Conservation (phyloP, 139 green algal species). For the Tetradesmus lagerheimii region DNA sequence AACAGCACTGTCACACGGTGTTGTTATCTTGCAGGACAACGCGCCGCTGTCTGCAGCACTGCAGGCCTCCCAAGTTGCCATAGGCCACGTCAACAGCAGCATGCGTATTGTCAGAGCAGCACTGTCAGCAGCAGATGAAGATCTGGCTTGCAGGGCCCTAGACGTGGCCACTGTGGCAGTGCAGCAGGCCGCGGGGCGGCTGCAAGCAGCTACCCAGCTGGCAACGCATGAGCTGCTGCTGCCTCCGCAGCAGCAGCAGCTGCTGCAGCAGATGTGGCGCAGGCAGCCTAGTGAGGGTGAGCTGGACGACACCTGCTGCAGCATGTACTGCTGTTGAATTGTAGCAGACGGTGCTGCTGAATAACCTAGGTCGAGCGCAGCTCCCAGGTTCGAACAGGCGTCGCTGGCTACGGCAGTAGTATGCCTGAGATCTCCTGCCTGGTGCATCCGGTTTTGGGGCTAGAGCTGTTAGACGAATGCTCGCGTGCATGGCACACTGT, state of each 20-base stretch:
- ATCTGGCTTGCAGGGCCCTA: background rate
- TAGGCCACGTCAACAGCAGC: background rate
- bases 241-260: background rate
- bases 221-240: background rate
- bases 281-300: background rate
- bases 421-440: too few relatives aligned
- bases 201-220: constrained; percentile 26
- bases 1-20: too few relatives aligned
- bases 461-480: too few relatives aligned
- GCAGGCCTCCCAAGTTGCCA: background rate
- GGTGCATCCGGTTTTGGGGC: too few relatives aligned
- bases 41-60: background rate
- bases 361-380: too few relatives aligned
- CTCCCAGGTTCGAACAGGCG: too few relatives aligned
- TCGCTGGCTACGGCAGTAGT: too few relatives aligned
- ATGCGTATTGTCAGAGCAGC: constrained; percentile 9
- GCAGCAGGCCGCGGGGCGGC: background rate
- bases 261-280: background rate
- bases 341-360: too few relatives aligned
- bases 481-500: too few relatives aligned
- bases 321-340: too few relatives aligned
- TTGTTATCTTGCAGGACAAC: too few relatives aligned
- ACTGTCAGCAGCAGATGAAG: constrained; percentile 8
- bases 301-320: background rate
- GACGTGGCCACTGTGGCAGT: background rate